phyloP scores from a whole-genome alignment of 1,139 yeast species.

The Suhomyces ambrosiae region DNA sequence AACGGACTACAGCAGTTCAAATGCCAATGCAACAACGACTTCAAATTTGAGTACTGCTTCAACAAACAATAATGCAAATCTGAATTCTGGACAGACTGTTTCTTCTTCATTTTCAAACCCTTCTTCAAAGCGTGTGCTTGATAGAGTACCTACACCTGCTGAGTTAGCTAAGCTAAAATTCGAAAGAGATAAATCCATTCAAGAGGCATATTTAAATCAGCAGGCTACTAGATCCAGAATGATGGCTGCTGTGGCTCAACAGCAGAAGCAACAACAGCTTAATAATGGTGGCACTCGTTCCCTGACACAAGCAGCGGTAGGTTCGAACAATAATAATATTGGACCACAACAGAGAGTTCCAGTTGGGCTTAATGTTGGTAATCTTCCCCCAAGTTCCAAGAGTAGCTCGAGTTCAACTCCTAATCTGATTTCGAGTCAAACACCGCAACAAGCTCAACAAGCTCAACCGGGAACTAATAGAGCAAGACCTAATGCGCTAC shows the following conservation, averaged over 20 bases:
- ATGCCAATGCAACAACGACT: slow-evolving; percentile 42
- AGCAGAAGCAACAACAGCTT: slow-evolving; percentile 28
- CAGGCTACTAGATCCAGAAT: slow-evolving; percentile 43
- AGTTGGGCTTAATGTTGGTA: slow-evolving; percentile 5
- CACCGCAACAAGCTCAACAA: neutral
- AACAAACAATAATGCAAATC: slow-evolving; percentile 2
- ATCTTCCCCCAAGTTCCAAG: slow-evolving; percentile 1
- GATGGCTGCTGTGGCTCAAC: slow-evolving; percentile 46
- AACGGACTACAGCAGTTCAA: slow-evolving; percentile 42
- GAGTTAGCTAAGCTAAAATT: slow-evolving; percentile 79
- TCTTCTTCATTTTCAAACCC: slow-evolving; percentile 6
- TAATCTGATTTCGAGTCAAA: neutral
- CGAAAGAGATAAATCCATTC: slow-evolving; percentile 83
- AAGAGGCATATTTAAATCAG: slow-evolving; percentile 67
- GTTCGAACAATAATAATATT: slow-evolving; percentile 1
- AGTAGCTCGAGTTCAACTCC: neutral
- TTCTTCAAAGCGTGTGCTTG: slow-evolving; percentile 27
- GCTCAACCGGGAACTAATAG: slow-evolving; percentile 1
- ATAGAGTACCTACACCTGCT: slow-evolving; percentile 69
- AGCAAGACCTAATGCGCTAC: slow-evolving; percentile 4
- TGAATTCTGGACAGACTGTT: too few species aligned
- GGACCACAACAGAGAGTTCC: slow-evolving; percentile 15
- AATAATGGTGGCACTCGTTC: slow-evolving; percentile 4
- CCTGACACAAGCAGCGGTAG: slow-evolving; percentile 1
- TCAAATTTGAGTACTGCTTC: slow-evolving; percentile 8